A percentile compares a stretch with the other conserved stretches of the same genome.
Evolutionary conservation across 2,329 filamentous ascomycete genomes (phyloP).

Genomic region (Didymella segeticola): DNA sequence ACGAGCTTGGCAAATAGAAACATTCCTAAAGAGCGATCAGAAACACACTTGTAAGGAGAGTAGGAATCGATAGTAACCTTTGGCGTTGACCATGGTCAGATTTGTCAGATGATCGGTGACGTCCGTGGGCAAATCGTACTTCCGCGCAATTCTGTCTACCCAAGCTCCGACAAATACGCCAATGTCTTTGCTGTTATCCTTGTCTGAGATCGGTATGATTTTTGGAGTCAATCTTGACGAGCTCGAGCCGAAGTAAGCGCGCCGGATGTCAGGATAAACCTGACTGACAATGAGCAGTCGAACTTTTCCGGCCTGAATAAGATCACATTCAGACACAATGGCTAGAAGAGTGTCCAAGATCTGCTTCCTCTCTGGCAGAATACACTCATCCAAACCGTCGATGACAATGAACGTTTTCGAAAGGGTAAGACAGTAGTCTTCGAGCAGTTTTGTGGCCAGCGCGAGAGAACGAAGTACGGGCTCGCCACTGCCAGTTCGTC

Average conservation of each 20-base stretch:
- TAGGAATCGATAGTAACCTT: no score
- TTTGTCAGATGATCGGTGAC: conserved; percentile 28
- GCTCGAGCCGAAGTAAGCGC: conserved; percentile 12
- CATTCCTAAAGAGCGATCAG: conserved; percentile 27
- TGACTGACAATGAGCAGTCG: conserved; percentile 38
- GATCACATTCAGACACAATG: conserved; percentile 22
- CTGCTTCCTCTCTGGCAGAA: conserved; percentile 26
- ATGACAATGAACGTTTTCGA: conserved; percentile 32
- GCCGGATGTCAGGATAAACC: conserved; percentile 30
- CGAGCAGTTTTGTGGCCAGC: conserved; percentile 26
- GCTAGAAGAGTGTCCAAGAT: conserved; percentile 23
- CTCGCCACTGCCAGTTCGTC: conserved; percentile 23
- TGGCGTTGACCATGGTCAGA: conserved; percentile 28
- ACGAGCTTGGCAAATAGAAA: conserved; percentile 39
- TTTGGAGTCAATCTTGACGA: conserved; percentile 14
- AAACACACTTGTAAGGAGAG: no score
- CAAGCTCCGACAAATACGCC: conserved; percentile 19
- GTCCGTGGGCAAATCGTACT: conserved; percentile 24
- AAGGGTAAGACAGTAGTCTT: conserved; percentile 25
- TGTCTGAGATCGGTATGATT: conserved; percentile 20
- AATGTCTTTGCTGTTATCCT: conserved; percentile 31
- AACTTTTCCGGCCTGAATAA: conserved; percentile 24
- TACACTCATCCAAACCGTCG: conserved; percentile 37
- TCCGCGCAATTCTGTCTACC: conserved; percentile 23
- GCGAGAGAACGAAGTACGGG: conserved; percentile 22